Evolutionary conservation across 768 basidiomycete genomes (phyloP), one percentile per base, ranked within the genome.

Genomic region (Mrakia gelida): DNA sequence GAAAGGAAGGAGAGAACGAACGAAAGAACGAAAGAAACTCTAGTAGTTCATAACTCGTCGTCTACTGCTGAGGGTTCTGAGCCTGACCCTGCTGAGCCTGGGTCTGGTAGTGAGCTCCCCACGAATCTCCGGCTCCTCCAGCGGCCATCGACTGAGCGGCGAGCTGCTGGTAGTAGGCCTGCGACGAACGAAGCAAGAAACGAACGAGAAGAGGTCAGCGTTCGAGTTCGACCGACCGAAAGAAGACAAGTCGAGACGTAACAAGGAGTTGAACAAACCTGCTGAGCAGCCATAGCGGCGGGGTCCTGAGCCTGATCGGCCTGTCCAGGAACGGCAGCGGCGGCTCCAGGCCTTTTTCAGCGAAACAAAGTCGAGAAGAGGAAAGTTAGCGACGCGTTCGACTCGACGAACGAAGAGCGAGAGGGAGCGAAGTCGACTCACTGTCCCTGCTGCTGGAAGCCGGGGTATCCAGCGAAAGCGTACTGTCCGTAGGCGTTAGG

Each of bases 141-240:
- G 73, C 73, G 34, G 34, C 52, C 77, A 63, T 61, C 13, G 41
- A 49, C 63, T 78, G 77, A 34, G 71, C 71, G 62, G 77, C 77
- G n/a, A 78, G 38, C 77, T 78, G 77, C 77, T 78, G 77, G 73
- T 78, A 78, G 77, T 78, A 78, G 30, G 77, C 77, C 71, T 59
- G 23, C 54, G 15, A 16, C 15, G 45, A 45, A 52, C 3, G 49
- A 21, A 52, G 49, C 2, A 52, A 52, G 49, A 21, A 21, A 11
- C 54, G 59, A 28, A 28, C n/a, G 59, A 26, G 45, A 13, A 45
- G 49, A 59, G 59, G 59, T 59, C 59, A 59, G 59, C 59, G 23
- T n/a, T 8, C 23, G 59, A 26, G 54, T 15, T 21, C 54, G 54
- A 59, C 0, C 1, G 3, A 52, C 16, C 49, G 49, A 52, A 16